These are phyloP conservation scores for Calonectria pseudoturangicola DNA, from an alignment of 2,329 filamentous ascomycete species.

Conservation along the genomic window DNA sequence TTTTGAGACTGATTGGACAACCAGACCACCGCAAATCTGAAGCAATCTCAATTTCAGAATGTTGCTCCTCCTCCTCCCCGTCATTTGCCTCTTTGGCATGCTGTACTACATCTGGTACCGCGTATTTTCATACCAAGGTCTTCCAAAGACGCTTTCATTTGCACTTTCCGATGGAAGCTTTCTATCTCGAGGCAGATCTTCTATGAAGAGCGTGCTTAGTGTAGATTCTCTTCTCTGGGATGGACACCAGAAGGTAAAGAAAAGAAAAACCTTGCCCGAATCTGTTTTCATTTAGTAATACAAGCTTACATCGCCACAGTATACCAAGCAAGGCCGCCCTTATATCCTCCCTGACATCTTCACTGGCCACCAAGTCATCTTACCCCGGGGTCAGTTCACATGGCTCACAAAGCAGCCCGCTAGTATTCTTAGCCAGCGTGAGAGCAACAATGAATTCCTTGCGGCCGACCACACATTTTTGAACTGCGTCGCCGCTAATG, in stretches of 20 bases:
- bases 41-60: not conserved
- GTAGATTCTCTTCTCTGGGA: constrained; percentile 17
- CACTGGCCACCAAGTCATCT: constrained; percentile 8
- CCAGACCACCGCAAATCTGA: not conserved
- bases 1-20: not conserved
- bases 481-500: not conserved
- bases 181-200: constrained; percentile 8
- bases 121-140: constrained; percentile 16
- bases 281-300: not conserved
- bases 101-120: constrained; percentile 19
- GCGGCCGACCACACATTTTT: constrained; percentile 1
- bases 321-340: not conserved
- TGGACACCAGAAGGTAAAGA: constrained; percentile 7
- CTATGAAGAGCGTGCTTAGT: not conserved
- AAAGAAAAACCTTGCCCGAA: too few species aligned
- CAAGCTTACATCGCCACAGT: not conserved
- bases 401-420: constrained; percentile 12
- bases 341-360: constrained; percentile 14
- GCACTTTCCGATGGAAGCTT: not conserved
- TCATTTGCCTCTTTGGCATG: constrained; percentile 5
- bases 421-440: not conserved
- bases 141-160: constrained; percentile 1
- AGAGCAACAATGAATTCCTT: constrained; percentile 18
- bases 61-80: not conserved
- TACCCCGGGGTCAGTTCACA: not conserved